These are phyloP conservation scores for Aureobasidium sp. DNA, from an alignment of 2,329 filamentous ascomycete species.

Conservation along the genomic window DNA sequence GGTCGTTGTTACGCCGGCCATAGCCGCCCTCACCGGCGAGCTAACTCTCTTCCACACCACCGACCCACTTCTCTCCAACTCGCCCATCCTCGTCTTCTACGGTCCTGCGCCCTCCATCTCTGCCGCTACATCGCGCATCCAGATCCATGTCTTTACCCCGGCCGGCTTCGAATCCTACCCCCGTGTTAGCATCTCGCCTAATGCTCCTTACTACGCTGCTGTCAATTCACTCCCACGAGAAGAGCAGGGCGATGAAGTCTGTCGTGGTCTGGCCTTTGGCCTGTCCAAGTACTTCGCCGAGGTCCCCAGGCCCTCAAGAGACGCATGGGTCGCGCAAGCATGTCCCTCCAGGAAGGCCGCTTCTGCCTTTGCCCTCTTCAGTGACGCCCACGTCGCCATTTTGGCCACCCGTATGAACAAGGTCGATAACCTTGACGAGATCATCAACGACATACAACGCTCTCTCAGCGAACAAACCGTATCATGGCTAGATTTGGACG, in stretches of 20 bases:
- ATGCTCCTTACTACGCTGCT: constrained; percentile 81
- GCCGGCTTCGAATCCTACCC: constrained; percentile 85
- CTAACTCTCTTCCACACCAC: constrained; percentile 83
- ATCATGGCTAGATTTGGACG: constrained; percentile 78
- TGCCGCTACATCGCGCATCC: constrained; percentile 86
- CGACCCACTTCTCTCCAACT: constrained; percentile 72
- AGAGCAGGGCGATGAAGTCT: constrained; percentile 90
- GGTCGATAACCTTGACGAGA: constrained; percentile 66
- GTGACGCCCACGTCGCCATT: constrained; percentile 87
- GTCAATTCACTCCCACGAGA: constrained; percentile 86
- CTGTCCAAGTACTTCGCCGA: constrained; percentile 92
- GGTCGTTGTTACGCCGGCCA: constrained; percentile 73
- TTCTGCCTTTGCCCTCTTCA: constrained; percentile 64
- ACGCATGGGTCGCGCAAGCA: constrained; percentile 51
- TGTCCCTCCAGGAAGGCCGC: constrained; percentile 49
- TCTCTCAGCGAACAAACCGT: constrained; percentile 75
- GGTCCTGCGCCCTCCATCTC: constrained; percentile 69
- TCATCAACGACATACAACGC: constrained; percentile 63
- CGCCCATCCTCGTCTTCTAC: constrained; percentile 83
- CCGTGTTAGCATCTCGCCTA: constrained; percentile 86
- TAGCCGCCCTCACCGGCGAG: constrained; percentile 68
- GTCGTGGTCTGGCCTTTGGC: constrained; percentile 82
- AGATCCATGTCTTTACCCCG: constrained; percentile 83
- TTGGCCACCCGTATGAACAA: constrained; percentile 76
- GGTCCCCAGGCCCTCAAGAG: constrained; percentile 68